Evolutionary conservation across 805 yeast genomes (phyloP).

Genomic region (Helenozyma rhizophorensis): DNA sequence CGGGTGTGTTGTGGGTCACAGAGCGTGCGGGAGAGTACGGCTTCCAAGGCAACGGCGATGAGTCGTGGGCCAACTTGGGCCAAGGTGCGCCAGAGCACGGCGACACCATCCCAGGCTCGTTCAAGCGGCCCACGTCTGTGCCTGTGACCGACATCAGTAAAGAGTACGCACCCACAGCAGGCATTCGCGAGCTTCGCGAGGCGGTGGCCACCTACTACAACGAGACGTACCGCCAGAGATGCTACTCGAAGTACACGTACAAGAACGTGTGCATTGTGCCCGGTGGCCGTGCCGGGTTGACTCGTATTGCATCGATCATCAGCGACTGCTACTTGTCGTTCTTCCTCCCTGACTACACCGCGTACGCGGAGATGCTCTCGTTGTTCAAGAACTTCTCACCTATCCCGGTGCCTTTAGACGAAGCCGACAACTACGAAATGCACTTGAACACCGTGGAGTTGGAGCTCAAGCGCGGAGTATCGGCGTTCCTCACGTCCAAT

Average conservation of each 20-base stretch:
- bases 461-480: constrained; percentile 54
- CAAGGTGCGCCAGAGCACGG: constrained; percentile 67
- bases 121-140: constrained; percentile 46
- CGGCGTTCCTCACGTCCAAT: constrained; percentile 54
- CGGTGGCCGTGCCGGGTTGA: constrained; percentile 61
- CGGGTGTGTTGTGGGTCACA: constrained; percentile 64
- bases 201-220: constrained; percentile 58
- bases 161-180: constrained; percentile 61
- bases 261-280: constrained; percentile 62
- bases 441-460: constrained; percentile 48
- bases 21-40: constrained; percentile 59
- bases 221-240: constrained; percentile 46
- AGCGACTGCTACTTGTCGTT: constrained; percentile 56
- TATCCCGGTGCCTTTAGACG: constrained; percentile 57
- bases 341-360: constrained; percentile 61
- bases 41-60: constrained; percentile 33
- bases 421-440: constrained; percentile 52
- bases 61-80: constrained; percentile 56
- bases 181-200: constrained; percentile 48
- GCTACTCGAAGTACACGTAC: constrained; percentile 50
- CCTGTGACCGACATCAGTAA: constrained; percentile 45
- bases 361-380: constrained; percentile 62
- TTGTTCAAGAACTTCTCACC: constrained; percentile 60
- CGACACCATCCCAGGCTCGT: constrained; percentile 53
- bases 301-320: constrained; percentile 57